Evolutionary conservation across 2,329 filamentous ascomycete species (phyloP).

Genomic region (Exophiala calicioides): DNA sequence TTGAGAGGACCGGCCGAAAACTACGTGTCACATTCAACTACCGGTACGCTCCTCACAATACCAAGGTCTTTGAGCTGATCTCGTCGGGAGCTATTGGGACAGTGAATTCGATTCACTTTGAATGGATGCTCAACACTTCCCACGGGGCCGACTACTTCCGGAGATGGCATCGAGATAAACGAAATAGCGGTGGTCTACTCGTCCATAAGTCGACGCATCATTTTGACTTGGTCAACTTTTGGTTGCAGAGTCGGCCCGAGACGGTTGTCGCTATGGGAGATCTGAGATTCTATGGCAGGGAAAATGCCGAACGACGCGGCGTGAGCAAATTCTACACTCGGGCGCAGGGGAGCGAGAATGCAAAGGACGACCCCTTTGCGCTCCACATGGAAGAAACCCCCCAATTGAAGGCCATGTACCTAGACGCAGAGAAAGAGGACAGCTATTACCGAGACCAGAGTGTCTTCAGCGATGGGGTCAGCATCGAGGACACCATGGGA

Average conservation of each 20-base stretch:
- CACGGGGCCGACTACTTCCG: constrained; percentile 57
- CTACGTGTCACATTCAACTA: constrained; percentile 66
- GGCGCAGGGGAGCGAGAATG: constrained; percentile 53
- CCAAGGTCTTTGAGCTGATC: constrained; percentile 58
- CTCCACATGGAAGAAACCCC: constrained; percentile 56
- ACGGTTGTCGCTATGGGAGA: constrained; percentile 62
- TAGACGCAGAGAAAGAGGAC: constrained; percentile 65
- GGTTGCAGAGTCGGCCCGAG: constrained; percentile 57
- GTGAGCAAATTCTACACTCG: constrained; percentile 54
- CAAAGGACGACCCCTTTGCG: constrained; percentile 60
- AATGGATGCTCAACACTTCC: constrained; percentile 63
- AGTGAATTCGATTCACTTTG: constrained; percentile 61
- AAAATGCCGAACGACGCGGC: constrained; percentile 61
- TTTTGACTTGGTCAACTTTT: constrained; percentile 65
- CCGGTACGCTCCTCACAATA: constrained; percentile 66
- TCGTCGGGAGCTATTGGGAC: constrained; percentile 57
- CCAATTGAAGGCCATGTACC: constrained; percentile 60
- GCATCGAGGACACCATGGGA: constrained; percentile 66
- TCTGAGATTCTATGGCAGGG: constrained; percentile 61
- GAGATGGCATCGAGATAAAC: constrained; percentile 64
- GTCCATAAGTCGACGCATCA: constrained; percentile 66
- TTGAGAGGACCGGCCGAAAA: constrained; percentile 50
- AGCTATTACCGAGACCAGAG: constrained; percentile 63
- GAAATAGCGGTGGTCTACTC: constrained; percentile 60
- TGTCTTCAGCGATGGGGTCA: constrained; percentile 64